Base-by-base conservation (phyloP, 306 rosid genomes). In the Dryas octopetala region DNA sequence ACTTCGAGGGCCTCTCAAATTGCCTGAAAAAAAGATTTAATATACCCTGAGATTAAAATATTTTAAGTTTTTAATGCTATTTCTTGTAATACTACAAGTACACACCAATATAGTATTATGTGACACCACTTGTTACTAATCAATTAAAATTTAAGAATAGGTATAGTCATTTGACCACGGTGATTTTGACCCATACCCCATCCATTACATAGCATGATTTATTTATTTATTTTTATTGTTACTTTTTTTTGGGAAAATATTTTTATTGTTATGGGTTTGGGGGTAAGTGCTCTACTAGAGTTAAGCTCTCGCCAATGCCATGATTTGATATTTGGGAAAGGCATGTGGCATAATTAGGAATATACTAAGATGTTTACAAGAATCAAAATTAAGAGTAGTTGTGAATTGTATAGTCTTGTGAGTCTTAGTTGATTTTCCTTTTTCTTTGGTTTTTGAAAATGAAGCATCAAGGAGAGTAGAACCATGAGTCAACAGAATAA, bases 11-110 rank as follows among this genome's bases (percentile, higher is more conserved):
- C 47, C 51, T 51, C 15, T 9, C 73, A 68, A 77, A 67, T 73
- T 62, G 76, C 59, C 58, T 53, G 73, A 73, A 68, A 28, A 47
- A 3, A 82, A 53, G 75, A 52, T 48, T 66, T 12, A 28, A 52
- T 14, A 81, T 60, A 28, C 66, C 62, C 53, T 67, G 16, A 64
- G 57, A 63, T 63, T 64, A 45, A 17, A 1, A 45, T 19, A 47
- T 74, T 10, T 23, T 53, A 14, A 66, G 19, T 16, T 5, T 7
- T 32, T 16, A 10, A 66, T 66, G 38, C 57, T 73, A 41, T 73
- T 74, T 78, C 70, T 46, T 72, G 9, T 62, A 7, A 38, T 62
- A n/a, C 66, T 32, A 32, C 38, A 32, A 32, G 38, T 2, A 32
- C 2, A 2, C 38, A 32, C 38, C 38, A 32, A 32, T 45, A 63